Evolutionary conservation across 1,139 yeast genomes (phyloP), one percentile per base, ranked within the genome.

Genomic region (Debaryomyces sp.): DNA sequence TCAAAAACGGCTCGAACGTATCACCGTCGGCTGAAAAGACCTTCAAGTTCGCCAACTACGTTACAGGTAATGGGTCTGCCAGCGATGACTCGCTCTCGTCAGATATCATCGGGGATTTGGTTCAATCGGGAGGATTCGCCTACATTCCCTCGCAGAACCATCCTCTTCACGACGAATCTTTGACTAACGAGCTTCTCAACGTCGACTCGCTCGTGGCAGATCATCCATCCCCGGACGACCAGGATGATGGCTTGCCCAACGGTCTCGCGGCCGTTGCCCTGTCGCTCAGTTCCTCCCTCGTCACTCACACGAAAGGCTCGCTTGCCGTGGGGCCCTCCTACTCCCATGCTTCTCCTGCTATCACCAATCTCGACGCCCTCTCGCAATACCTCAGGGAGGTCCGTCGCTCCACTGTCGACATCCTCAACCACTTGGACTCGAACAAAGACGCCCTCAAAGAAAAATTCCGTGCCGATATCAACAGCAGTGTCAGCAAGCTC

Each of bases 181-280:
- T 72, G 41, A 64, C 68, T 7, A 64, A 65, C 41, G 67, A 68
- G 47, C 55, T 71, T 39, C 52, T 73, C 17, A 70, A 71, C 47
- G 67, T 73, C 36, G 78, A 73, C 52, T 58, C 63, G 5, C 62
- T 69, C 10, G 50, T 62, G n/a, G 8, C n/a, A 1, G 35, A 15
- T 15, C 21, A 13, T 1, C 9, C 5, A 6, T 12, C 5, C 13
- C 30, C 13, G 7, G 6, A 27, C 1, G 30, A 5, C 13, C 5
- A 5, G 30, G 30, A 5, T 7, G 13, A 27, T 2, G 13, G 1
- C 13, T 1, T 27, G 13, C 13, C 30, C 13, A 27, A 32, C 12
- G 21, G 35, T 3, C 35, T 41, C 37, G 43, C 43, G 8, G 38
- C 13, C 9, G 24, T 41, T 27, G 17, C 33, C 4, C 12, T 15